Conservation (phyloP, 306 rosid species). For the Ammopiptanthus mongolicus region DNA sequence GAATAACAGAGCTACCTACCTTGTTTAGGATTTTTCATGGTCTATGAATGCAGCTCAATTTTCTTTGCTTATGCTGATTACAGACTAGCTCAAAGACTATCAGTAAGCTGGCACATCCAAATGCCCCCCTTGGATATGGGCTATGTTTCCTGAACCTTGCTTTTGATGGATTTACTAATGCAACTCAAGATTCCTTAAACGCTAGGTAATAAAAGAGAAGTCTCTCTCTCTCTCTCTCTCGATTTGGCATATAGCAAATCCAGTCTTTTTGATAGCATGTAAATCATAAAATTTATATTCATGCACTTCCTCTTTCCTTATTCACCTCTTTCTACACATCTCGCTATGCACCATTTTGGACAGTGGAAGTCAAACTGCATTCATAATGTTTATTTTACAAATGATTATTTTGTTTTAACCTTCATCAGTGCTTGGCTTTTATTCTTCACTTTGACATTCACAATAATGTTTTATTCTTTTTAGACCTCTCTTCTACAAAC, state of each 20-base stretch:
- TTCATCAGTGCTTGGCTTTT: background rate
- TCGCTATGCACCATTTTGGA: background rate
- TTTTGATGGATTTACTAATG: slow-evolving; percentile 99
- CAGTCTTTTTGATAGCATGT: slow-evolving; percentile 3
- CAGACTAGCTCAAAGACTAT: slow-evolving; percentile 96
- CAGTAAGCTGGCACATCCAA: slow-evolving; percentile 89
- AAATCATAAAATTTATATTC: background rate
- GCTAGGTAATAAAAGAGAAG: slow-evolving; percentile 45
- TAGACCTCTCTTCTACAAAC: background rate
- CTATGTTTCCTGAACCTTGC: slow-evolving; percentile 92
- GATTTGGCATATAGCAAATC: background rate
- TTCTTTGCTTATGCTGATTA: slow-evolving; percentile 23
- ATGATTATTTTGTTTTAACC: background rate
- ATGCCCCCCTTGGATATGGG: slow-evolving; percentile 96
- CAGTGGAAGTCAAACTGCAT: background rate
- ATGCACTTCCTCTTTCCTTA: background rate
- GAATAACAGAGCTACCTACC: background rate
- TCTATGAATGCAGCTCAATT: slow-evolving; percentile 8
- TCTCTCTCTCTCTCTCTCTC: background rate
- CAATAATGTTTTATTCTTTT: background rate
- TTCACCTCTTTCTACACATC: background rate
- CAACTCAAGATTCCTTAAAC: slow-evolving; percentile 94
- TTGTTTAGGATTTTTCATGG: background rate
- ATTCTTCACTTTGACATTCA: background rate
- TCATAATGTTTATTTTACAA: background rate